Percentiles rank a stretch among this genome's conserved stretches.
Evolutionary conservation across 768 basidiomycete species (phyloP).

Genomic region (Solioccasus polychromus): DNA sequence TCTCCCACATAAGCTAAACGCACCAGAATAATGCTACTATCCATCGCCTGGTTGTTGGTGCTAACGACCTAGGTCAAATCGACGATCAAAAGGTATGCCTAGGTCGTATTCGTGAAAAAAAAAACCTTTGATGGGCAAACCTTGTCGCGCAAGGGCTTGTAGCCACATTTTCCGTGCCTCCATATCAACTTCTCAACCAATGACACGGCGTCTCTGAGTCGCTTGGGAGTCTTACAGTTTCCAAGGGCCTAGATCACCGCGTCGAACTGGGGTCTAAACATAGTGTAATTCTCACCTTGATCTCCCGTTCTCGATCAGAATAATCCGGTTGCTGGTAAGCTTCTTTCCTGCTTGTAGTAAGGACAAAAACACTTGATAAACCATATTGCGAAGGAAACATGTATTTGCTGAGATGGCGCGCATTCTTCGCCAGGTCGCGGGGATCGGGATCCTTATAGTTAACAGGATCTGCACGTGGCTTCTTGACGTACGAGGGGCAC

Average conservation of each 20-base stretch:
- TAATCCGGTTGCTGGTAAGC: conserved; percentile 47
- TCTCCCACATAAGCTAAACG: conserved; percentile 2
- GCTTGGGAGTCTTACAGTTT: conserved; percentile 66
- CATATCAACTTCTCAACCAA: conserved; percentile 61
- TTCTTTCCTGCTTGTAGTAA: conserved; percentile 21
- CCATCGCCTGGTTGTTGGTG: conserved; percentile 42
- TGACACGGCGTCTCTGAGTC: conserved; percentile 54
- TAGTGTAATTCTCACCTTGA: conserved; percentile 46
- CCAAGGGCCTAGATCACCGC: conserved; percentile 36
- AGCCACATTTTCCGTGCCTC: conserved; percentile 68
- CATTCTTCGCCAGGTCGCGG: conserved; percentile 44
- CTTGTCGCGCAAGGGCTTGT: conserved; percentile 58
- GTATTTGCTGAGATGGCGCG: conserved; percentile 73
- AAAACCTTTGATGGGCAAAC: conserved; percentile 78
- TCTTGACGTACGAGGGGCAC: conserved; percentile 40
- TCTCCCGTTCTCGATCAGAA: conserved; percentile 62
- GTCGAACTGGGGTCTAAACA: background rate
- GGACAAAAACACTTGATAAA: conserved; percentile 56
- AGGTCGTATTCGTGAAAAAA: background rate
- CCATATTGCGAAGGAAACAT: conserved; percentile 82
- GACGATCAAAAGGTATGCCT: background rate
- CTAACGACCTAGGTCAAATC: conserved; percentile 35
- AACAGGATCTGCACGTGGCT: conserved; percentile 24
- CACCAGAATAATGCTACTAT: conserved; percentile 66
- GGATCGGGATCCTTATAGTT: conserved; percentile 44